Evolutionary conservation across 208 protist species (phyloP), one percentile per base, ranked within the genome.

Genomic region (Leishmania martiniquensis): DNA sequence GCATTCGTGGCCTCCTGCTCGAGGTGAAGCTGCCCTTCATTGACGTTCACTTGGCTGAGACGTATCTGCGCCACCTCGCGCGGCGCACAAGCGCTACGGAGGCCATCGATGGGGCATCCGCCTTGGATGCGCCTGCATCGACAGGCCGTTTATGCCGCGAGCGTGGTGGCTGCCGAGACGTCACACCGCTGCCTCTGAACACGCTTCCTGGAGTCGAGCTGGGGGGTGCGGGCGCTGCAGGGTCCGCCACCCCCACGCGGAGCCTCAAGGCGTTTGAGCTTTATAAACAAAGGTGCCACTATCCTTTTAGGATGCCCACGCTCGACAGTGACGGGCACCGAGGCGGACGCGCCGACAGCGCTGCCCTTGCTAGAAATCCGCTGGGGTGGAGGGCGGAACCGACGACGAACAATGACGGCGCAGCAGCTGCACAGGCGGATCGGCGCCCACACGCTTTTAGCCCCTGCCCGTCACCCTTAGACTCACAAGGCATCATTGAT

Each of bases 11-110:
- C 22, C 54, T 85, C 9, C 32, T 81, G 65, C 15, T 1, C 10
- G 75, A 81, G 60, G 63, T 81, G 62, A 66, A 80, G 59, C 69
- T 85, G n/a, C 81, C 81, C 0, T 37, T 60, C 12, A 9, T 81
- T 0, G 81, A 85, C 62, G 66, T 45, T 1, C 17, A 66, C 39
- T 15, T 81, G 5, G 44, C 77, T 9, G 73, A 78, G 42, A n/a
- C 51, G 2, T 74, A 62, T 42, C 4, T 84, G 0, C 9, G 75
- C 13, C 65, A 63, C 20, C 49, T 51, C n/a, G 20, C 29, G 34
- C 42, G 1, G 45, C 9, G 4, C 4, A 42, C 42, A 29, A 39
- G 4, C 39, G 10, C n/a, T 45, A 42, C 10, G 13, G n/a, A 37
- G n/a, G 25, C 57, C 57, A 37, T 62, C 29, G 57, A n/a, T 29